Base-by-base conservation (phyloP, 257 asterid genomes). In the Henckelia pumila region DNA sequence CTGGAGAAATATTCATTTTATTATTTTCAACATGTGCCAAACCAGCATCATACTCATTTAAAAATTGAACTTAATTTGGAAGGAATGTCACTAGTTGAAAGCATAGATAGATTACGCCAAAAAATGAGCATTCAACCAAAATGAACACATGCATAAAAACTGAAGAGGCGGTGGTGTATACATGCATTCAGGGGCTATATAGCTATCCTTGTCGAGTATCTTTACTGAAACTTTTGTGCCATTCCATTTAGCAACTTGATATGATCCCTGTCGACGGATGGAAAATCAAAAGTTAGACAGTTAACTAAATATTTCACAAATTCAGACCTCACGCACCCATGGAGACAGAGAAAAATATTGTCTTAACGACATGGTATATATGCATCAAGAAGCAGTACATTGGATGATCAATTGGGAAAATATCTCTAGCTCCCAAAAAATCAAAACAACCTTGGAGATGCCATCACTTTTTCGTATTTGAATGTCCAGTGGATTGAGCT, bases 231-330 rank as follows among this genome's bases (percentile, higher is more conserved):
- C 99, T 82, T 82, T 94, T 56, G 95, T 88, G 69, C 99, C 99
- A 71, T 91, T 88, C 99, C 99, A 94, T 74, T 87, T 94, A 66
- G 96, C 99, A 83, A 88, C 91, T 85, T 94, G 99, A 78, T 94
- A 94, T n/a, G 91, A 73, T 74, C 96, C 97, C 96, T 92, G 89
- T 69, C 47, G 50, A 70, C 69, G 72, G 50, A 66, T 25, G 71
- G 61, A 50, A 53, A 25, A 21, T 1, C 50, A 56, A 72, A 59
- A 59, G 25, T 61, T 62, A 57, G 47, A 24, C 56, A 57, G 49
- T 21, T 28, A 49, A 29, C 37, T 50, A 40, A 73, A 32, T 7
- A 47, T 47, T 8, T 44, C 1, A 47, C 8, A 47, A 5, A 16
- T 16, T 4, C 55, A 47, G 55, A 5, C 55, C 30, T 5, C 5